phyloP scores from a whole-genome alignment of 2,329 filamentous ascomycete species.

The Diaporthe eres region DNA sequence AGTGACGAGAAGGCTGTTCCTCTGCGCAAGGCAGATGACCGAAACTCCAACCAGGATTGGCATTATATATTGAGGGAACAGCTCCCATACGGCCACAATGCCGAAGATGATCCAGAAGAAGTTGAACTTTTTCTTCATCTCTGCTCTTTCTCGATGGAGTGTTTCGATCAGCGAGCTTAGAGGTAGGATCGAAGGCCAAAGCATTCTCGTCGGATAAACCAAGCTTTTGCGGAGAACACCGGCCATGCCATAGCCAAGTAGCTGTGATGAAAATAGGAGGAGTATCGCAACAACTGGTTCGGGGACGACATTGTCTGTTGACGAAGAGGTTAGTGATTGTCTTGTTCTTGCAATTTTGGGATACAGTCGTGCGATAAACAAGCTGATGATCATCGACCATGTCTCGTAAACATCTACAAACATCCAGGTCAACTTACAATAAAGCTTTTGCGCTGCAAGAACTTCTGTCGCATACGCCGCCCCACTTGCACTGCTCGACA shows the following conservation, averaged over 20 bases:
- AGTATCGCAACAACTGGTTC: constrained; percentile 58
- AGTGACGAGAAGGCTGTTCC: constrained; percentile 59
- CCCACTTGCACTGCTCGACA: constrained; percentile 43
- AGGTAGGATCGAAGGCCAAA: constrained; percentile 47
- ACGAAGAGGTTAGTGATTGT: not conserved
- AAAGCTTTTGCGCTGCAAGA: constrained; percentile 62
- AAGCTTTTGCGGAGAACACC: constrained; percentile 61
- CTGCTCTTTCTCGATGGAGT: constrained; percentile 48
- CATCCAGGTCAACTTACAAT: constrained; percentile 46
- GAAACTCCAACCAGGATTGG: constrained; percentile 56
- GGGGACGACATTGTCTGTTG: constrained; percentile 53
- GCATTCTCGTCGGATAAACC: constrained; percentile 63
- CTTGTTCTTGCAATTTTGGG: not conserved
- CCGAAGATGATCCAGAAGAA: constrained; percentile 57
- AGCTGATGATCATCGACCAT: not conserved
- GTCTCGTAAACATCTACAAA: constrained; percentile 9
- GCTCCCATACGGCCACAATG: constrained; percentile 61
- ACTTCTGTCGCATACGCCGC: constrained; percentile 51
- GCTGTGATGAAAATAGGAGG: constrained; percentile 61
- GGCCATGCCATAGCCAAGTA: constrained; percentile 64
- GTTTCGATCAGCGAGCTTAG: constrained; percentile 50
- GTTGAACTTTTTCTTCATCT: constrained; percentile 56
- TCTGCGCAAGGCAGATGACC: constrained; percentile 62
- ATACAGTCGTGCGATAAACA: not conserved
- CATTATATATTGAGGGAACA: constrained; percentile 63